Base-by-base conservation (phyloP, 2,329 filamentous ascomycete genomes). In the Orbilia quercus region DNA sequence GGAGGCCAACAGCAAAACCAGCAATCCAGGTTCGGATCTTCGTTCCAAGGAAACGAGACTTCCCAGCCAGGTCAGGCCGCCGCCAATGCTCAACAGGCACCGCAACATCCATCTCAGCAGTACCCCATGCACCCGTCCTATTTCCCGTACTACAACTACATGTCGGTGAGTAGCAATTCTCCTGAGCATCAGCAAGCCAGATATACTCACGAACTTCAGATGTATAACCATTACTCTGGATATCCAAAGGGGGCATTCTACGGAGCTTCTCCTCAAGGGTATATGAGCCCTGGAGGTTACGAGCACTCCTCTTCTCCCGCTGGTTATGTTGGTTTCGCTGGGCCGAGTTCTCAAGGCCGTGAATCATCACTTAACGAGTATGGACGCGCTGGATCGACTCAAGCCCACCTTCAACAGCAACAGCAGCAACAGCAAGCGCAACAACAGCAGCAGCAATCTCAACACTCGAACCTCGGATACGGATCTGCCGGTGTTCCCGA, bases 1-100 rank as follows among this genome's bases (percentile, higher is more conserved):
- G 63, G 91, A 92, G 78, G 92, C 90, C 83, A 96, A 92, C 80
- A 94, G 92, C 47, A 90, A 95, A 80, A 94, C 90, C 78, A 97
- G n/a, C 69, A 73, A 38, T 73, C 69, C 7, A 65, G 69, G 48
- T 73, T 73, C 16, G 69, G 69, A 25, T 47, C 69, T 0, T 60
- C 69, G 16, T 73, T 73, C 69, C 69, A 73, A 62, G 69, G 69
- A 34, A 57, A 22, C 34, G 69, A 73, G 7, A 54, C 23, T 12
- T 93, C 1, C 93, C 94, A 36, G 95, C 96, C 82, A 92, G 93
- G 25, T 85, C 89, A 42, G 81, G 87, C 71, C 84, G 85, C n/a
- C n/a, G n/a, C n/a, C n/a, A n/a, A 70, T 58, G 85, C 85, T 70
- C 84, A 86, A 70, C 85, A 86, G 75, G 81, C 82, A 62, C 82